Base-by-base conservation (phyloP, 2,329 filamentous ascomycete genomes). In the Scedosporium boydii region DNA sequence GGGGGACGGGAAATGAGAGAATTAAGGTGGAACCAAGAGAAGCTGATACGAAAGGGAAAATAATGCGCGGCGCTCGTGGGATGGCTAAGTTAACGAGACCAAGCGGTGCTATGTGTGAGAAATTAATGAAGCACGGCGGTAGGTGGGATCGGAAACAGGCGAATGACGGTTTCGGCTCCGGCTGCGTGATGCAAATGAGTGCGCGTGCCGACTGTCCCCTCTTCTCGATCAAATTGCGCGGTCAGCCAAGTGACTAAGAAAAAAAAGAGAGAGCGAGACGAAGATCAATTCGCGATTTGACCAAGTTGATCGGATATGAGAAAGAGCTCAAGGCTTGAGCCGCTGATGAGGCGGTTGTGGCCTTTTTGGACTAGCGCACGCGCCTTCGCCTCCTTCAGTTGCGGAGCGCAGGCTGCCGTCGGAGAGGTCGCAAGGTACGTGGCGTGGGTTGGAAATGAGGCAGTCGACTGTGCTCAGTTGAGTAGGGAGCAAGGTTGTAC, bases 81-180 rank as follows among this genome's bases (percentile, higher is more conserved):
- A 53, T 18, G 16, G 44, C 44, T n/a, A 46, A 21, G 18, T 46
- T 46, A 53, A 21, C 48, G n/a, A 18, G 2, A 53, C 21, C 48
- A 53, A 53, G 48, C 48, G 48, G 55, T 38, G 55, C 29, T 58
- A 26, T 58, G 26, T 42, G 38, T 27, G 58, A 51, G 58, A 58
- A 53, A 57, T 56, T 61, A 29, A 44, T n/a, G 29, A 29, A 26
- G 38, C 34, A 59, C 29, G 21, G n/a, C 57, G 18, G 23, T 61
- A 29, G 16, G 46, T 56, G 48, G 23, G 27, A 23, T 61, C n/a
- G 46, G 14, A 58, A 51, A 57, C 60, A 57, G 60, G 60, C 51
- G 59, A 55, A 55, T 61, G 29, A 26, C 21, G 46, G 14, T 21
- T 61, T 48, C 42, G 44, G n/a, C 51, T 61, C 58, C 26, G 44